Evolutionary conservation across 2,329 filamentous ascomycete species (phyloP).

Genomic region (Cladophialophora exuberans): DNA sequence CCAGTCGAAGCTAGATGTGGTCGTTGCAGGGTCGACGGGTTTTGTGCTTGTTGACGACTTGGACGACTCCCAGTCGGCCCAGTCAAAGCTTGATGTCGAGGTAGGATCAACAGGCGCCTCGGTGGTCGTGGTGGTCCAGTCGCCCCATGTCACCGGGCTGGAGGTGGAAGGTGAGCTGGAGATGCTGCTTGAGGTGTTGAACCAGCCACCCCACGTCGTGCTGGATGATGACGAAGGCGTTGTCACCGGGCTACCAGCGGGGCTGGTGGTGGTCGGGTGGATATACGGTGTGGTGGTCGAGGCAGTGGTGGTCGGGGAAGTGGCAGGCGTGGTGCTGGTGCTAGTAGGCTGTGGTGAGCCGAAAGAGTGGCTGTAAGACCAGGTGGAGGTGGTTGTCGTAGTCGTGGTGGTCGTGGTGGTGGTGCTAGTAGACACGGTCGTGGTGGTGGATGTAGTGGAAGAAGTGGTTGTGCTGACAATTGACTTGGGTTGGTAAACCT

Average conservation of each 20-base stretch:
- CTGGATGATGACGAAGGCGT: too few species aligned
- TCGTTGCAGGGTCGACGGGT: background rate
- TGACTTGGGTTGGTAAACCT: slow-evolving; percentile 55
- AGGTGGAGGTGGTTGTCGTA: slow-evolving; percentile 9
- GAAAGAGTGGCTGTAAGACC: background rate
- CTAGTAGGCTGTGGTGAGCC: too few species aligned
- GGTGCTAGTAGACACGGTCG: slow-evolving; percentile 17
- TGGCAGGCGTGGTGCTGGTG: background rate
- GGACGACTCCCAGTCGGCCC: slow-evolving; percentile 8
- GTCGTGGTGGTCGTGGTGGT: slow-evolving; percentile 10
- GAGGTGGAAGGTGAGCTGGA: background rate
- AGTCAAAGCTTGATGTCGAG: background rate
- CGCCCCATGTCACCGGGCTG: too few species aligned
- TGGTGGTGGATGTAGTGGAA: slow-evolving; percentile 16
- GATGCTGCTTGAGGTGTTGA: background rate
- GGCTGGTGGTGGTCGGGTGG: background rate
- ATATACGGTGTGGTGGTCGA: background rate
- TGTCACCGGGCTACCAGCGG: too few species aligned
- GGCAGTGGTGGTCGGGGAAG: too few species aligned
- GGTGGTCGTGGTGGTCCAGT: background rate
- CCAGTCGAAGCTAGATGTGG: background rate
- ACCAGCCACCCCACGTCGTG: slow-evolving; percentile 13
- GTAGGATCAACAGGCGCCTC: background rate
- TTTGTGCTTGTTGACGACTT: slow-evolving; percentile 1
- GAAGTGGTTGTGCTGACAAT: slow-evolving; percentile 16